phyloP scores from a whole-genome alignment of 768 basidiomycete species.

The Boletus fagicola region DNA sequence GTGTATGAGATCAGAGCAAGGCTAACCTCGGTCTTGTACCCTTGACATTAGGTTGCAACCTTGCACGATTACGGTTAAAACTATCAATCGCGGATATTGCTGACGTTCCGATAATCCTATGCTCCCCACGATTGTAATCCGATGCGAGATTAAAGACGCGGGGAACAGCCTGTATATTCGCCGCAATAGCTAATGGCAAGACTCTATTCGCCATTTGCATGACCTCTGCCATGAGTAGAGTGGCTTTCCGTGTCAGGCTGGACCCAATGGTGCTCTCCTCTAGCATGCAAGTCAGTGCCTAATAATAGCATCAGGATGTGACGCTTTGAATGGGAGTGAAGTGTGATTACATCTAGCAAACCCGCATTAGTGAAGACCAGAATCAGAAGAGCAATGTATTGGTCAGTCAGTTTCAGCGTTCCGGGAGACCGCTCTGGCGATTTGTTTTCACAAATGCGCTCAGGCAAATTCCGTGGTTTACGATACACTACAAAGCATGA shows the following conservation, averaged over 20 bases:
- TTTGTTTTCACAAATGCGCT: constrained; percentile 34
- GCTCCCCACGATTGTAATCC: constrained; percentile 71
- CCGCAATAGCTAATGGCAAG: constrained; percentile 76
- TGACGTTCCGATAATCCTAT: constrained; percentile 79
- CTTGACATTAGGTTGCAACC: constrained; percentile 61
- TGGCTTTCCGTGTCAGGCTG: constrained; percentile 84
- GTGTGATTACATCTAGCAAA: constrained; percentile 69
- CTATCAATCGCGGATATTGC: constrained; percentile 88
- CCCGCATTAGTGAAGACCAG: constrained; percentile 85
- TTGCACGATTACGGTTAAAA: constrained; percentile 83
- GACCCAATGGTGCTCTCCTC: constrained; percentile 75
- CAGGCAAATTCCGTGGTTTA: constrained; percentile 43
- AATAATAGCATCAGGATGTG: constrained; percentile 2
- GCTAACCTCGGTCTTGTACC: constrained; percentile 63
- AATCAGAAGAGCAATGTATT: constrained; percentile 85
- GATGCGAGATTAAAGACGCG: constrained; percentile 82
- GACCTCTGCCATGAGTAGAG: constrained; percentile 86
- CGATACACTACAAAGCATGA: constrained; percentile 56
- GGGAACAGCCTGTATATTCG: constrained; percentile 84
- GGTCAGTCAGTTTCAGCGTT: constrained; percentile 82
- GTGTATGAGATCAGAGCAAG: neutral
- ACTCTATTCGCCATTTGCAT: constrained; percentile 86
- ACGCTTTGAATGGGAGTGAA: neutral
- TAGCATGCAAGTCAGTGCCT: constrained; percentile 86
- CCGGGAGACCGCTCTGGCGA: constrained; percentile 48